Evolutionary conservation across 2,329 filamentous ascomycete species (phyloP), one percentile per base, ranked within the genome.

Genomic region (Aspergillus niger): DNA sequence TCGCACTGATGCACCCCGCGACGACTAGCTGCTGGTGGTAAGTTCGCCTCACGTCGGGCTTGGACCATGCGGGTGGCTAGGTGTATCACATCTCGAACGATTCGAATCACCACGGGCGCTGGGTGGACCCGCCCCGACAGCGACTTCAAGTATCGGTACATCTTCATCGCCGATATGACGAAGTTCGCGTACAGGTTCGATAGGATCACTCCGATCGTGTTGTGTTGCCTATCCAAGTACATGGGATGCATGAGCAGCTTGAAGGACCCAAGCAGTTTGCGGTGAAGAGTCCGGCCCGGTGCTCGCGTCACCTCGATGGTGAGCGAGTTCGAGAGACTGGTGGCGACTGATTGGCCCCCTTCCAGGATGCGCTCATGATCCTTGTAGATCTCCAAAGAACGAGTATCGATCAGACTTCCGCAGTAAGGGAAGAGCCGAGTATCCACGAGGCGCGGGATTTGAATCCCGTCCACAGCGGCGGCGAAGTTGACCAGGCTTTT

Each of bases 401-500:
- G 78, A 17, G 87, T 91, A 71, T 97, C 81, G 67, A 99, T 92
- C 15, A 86, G 75, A 44, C 86, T 86, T 41, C 95, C 95, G 71
- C 95, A 98, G 75, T 97, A 99, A 0, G 94, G 92, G 72, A 99
- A 98, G 24, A 72, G 64, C 6, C 63, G 69, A 1, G 72, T 73
- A 61, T 78, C 79, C 65, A 74, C 68, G 41, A 86, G 69, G 41
- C 82, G 81, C 3, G 81, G 79, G 41, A 91, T 82, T 30, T 78
- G 74, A 7, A 73, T 70, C 0, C 83, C 86, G 30, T 83, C 76
- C 43, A 92, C 77, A 0, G 71, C 72, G 51, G 89, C 79, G 20
- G 90, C 85, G 72, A 98, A 98, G 74, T 97, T 99, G 57, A 89
- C 86, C 58, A 97, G 80, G 39, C 89, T 95, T 79, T 99, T 99